Base-by-base conservation (phyloP, 1,139 yeast genomes). In the Magnusiomyces paraingens region DNA sequence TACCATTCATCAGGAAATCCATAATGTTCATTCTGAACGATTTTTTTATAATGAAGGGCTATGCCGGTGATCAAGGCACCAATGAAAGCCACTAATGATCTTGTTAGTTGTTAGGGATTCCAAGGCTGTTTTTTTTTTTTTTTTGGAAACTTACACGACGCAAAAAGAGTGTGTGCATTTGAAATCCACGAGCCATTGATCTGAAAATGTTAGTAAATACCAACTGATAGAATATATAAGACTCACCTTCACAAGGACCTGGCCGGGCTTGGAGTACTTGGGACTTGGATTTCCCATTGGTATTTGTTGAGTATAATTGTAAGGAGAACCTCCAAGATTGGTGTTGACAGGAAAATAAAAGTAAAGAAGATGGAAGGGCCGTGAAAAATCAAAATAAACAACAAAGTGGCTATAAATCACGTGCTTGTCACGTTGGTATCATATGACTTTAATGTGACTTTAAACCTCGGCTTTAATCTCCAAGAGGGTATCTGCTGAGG, bases 1-100 rank as follows among this genome's bases (percentile, higher is more conserved):
- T 42, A 60, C 99, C 99, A 93, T 70, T 93, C 99, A 57, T 90
- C 94, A 1, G 99, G 99, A 66, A 88, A 93, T 0, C 96, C 95
- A 66, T 76, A 91, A 58, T 82, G 81, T 47, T 93, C 85, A 68
- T 93, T 93, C 63, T 83, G 76, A 12, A 93, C 96, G 65, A 93
- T 93, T 68, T 93, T 91, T 58, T 85, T 74, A 68, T 83, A 90
- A 69, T 90, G 97, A 15, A 90, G 75, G 56, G 74, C 74, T 60
- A 81, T 80, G 3, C 96, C 97, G 41, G 86, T 82, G 0, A 76
- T 68, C 40, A 90, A 75, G 1, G 97, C 96, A 0, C 83, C 79
- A 5, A 85, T 50, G 65, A 90, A 90, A 1, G 96, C 95, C 21
- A 80, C 63, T 62, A 8, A 38, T 38, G 47, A 14, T 36, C 22